Percentiles rank a stretch among this genome's conserved stretches.
Evolutionary conservation across 768 basidiomycete genomes (phyloP).

Genomic region (Tephrocybe sp.): DNA sequence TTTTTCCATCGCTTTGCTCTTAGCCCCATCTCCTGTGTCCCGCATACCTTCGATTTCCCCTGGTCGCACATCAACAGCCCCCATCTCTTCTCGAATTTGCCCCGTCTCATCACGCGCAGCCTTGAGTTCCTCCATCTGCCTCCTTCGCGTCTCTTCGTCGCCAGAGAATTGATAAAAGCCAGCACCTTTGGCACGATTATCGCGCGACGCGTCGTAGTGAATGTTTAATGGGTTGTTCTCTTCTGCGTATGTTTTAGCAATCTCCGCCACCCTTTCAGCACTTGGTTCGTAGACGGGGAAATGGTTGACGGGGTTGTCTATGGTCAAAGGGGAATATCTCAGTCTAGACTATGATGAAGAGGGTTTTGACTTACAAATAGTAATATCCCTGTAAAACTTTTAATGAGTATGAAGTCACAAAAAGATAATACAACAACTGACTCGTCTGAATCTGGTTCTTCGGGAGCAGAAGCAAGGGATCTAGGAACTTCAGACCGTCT

Average conservation of each 20-base stretch:
- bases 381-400: slow-evolving; percentile 43
- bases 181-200: slow-evolving; percentile 87
- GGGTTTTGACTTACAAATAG: slow-evolving; percentile 45
- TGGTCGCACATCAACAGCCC: slow-evolving; percentile 57
- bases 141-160: slow-evolving; percentile 74
- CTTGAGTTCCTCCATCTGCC: slow-evolving; percentile 83
- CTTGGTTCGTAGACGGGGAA: slow-evolving; percentile 90
- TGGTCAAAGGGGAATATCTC: slow-evolving; percentile 2
- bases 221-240: slow-evolving; percentile 65
- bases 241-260: slow-evolving; percentile 68
- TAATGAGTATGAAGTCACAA: slow-evolving; percentile 11
- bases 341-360: not conserved
- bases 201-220: slow-evolving; percentile 81
- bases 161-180: slow-evolving; percentile 89
- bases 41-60: slow-evolving; percentile 80
- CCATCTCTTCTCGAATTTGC: slow-evolving; percentile 52
- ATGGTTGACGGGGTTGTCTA: slow-evolving; percentile 79
- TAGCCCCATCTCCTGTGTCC: slow-evolving; percentile 31
- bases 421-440: slow-evolving; percentile 28
- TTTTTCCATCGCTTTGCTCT: slow-evolving; percentile 67
- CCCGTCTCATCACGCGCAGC: slow-evolving; percentile 70
- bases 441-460: slow-evolving; percentile 56
- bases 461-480: slow-evolving; percentile 48
- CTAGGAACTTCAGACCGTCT: slow-evolving; percentile 77
- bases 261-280: slow-evolving; percentile 72